Base-by-base conservation (phyloP, 2,329 filamentous ascomycete genomes). In the Fusarium denticulatum region DNA sequence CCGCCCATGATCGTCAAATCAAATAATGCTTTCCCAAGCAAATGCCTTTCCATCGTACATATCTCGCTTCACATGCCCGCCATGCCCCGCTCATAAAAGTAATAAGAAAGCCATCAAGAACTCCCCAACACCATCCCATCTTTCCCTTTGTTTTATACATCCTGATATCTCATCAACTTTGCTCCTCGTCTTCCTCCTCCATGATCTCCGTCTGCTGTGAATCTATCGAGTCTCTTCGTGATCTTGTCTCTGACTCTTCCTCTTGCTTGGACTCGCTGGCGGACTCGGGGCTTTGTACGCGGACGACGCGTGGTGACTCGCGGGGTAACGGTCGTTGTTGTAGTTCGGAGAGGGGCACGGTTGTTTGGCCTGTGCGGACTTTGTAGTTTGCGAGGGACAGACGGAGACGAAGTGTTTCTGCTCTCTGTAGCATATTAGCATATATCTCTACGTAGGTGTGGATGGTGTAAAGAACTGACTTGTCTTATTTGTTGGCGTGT, bases 331-430 rank as follows among this genome's bases (percentile, higher is more conserved):
- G 82, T 53, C 77, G 80, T 34, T 64, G 78, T 76, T 90, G 84
- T 26, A 94, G 85, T 50, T 88, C 82, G 62, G 90, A 85, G 69
- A 94, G 86, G 3, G 92, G 91, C 34, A 93, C 86, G 64, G 88
- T 84, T 60, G 90, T 88, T 81, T 95, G 93, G 67, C 92, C 90
- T 5, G 93, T 95, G 64, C 87, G 88, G 73, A 95, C 86, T 82
- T 95, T 95, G 85, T 94, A 95, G 78, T 88, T 88, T 20, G 92
- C 93, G 26, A 94, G 87, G 34, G 88, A 86, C 22, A 95, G 88
- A n/a, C 92, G 88, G 15, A 94, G 86, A 58, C 88, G 88, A 49
- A 95, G 85, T 55, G 90, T 88, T 78, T 92, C 88, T 26, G 90
- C 91, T 82, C 89, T 88, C 87, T 93, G 55, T 18, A 24, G 20